Percentiles rank a stretch among this genome's conserved stretches.
phyloP scores from a whole-genome alignment of 2,329 filamentous ascomycete species.

The Dothistroma septosporum region DNA sequence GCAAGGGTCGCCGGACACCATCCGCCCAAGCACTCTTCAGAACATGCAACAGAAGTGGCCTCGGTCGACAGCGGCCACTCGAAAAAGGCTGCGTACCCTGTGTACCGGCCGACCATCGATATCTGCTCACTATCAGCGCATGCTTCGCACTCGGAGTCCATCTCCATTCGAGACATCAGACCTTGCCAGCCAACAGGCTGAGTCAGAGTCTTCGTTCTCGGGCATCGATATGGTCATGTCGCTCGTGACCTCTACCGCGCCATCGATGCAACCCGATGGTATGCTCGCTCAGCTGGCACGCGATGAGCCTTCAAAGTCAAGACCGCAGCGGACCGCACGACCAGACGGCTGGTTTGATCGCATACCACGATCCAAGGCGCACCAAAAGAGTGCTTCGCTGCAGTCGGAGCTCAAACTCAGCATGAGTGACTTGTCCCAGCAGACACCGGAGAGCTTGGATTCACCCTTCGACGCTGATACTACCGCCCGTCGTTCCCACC shows the following conservation, averaged over 20 bases:
- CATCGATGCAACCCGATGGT: slow-evolving; percentile 49
- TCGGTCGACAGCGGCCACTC: slow-evolving; percentile 53
- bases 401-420: slow-evolving; percentile 44
- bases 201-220: slow-evolving; percentile 38
- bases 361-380: slow-evolving; percentile 44
- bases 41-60: slow-evolving; percentile 49
- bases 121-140: slow-evolving; percentile 60
- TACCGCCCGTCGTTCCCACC: slow-evolving; percentile 24
- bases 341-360: slow-evolving; percentile 41
- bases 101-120: slow-evolving; percentile 60
- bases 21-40: slow-evolving; percentile 37
- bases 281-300: slow-evolving; percentile 45
- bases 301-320: slow-evolving; percentile 25
- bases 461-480: slow-evolving; percentile 41
- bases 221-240: slow-evolving; percentile 51
- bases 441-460: slow-evolving; percentile 32
- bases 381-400: slow-evolving; percentile 50
- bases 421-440: slow-evolving; percentile 22
- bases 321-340: slow-evolving; percentile 22
- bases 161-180: slow-evolving; percentile 50
- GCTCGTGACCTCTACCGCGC: slow-evolving; percentile 48
- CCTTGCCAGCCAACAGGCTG: slow-evolving; percentile 31
- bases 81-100: slow-evolving; percentile 55
- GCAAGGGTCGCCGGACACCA: slow-evolving; percentile 42
- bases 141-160: slow-evolving; percentile 57